Conservation (phyloP, 768 basidiomycete genomes). For the Trametes cubensis region DNA sequence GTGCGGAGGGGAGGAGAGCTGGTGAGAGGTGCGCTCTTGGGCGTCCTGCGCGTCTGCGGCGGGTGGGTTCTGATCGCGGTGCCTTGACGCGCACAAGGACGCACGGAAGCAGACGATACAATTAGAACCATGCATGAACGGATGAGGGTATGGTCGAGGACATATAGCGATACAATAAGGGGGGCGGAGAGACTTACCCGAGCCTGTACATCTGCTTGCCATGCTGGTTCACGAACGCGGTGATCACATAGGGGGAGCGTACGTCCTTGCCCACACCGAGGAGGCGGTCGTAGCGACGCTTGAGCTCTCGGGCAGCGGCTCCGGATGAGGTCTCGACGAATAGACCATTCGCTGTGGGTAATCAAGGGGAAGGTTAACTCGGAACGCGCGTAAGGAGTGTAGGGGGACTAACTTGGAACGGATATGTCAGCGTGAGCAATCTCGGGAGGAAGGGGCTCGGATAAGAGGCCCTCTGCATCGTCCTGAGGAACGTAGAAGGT, state of each 20-base stretch:
- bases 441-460: conserved; percentile 32
- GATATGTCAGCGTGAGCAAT: conserved; percentile 37
- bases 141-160: background rate
- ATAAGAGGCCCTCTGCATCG: background rate
- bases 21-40: conserved; percentile 42
- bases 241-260: conserved; percentile 80
- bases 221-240: conserved; percentile 80
- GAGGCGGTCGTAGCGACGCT: conserved; percentile 71
- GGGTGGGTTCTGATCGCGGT: conserved; percentile 64
- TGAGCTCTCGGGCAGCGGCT: conserved; percentile 73
- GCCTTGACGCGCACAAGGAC: conserved; percentile 39
- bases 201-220: conserved; percentile 79
- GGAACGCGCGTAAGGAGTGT: background rate
- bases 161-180: background rate
- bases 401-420: conserved; percentile 34
- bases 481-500: conserved; percentile 11
- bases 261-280: conserved; percentile 66
- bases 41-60: conserved; percentile 53
- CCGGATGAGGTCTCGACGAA: conserved; percentile 84
- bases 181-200: conserved; percentile 51
- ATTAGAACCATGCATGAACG: conserved; percentile 1
- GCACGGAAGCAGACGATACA: background rate
- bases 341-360: conserved; percentile 61
- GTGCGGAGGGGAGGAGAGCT: background rate
- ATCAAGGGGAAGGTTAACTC: background rate